Evolutionary conservation across 129 eudicot genomes (phyloP).

Genomic region (Pseudognaphalium luteoalbum): DNA sequence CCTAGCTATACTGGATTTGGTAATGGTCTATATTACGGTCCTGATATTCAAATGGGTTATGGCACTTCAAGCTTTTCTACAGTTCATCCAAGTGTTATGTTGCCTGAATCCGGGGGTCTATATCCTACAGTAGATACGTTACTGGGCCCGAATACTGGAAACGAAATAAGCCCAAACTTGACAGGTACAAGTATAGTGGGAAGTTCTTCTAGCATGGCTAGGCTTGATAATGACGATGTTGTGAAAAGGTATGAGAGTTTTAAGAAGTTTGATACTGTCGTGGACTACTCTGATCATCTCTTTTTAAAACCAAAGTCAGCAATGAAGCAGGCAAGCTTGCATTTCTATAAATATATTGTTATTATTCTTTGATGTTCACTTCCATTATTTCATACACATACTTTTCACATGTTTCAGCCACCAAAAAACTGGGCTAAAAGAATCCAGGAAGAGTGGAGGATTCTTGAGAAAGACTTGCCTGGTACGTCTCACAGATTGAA

Average conservation of each 20-base stretch:
- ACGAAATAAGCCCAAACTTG: conserved; percentile 2
- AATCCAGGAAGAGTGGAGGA: conserved; percentile 90
- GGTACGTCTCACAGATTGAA: conserved; percentile 42
- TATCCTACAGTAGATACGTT: background rate
- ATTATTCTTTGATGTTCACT: background rate
- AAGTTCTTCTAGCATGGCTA: conserved; percentile 26
- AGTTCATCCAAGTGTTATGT: conserved; percentile 10
- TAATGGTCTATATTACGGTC: background rate
- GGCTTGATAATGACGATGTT: conserved; percentile 37
- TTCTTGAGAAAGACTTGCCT: conserved; percentile 78
- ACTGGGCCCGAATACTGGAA: conserved; percentile 13
- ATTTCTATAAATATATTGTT: background rate
- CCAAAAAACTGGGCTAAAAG: conserved; percentile 70
- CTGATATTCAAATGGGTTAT: conserved; percentile 3
- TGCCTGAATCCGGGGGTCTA: background rate
- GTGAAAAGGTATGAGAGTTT: conserved; percentile 46
- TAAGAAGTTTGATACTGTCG: conserved; percentile 74
- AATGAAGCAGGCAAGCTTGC: conserved; percentile 46
- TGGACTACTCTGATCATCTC: conserved; percentile 64
- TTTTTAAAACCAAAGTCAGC: conserved; percentile 26
- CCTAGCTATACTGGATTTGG: background rate
- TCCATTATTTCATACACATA: background rate
- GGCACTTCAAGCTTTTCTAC: conserved; percentile 13
- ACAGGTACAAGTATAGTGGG: conserved; percentile 19
- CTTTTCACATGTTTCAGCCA: conserved; percentile 43